A percentile compares a stretch with the other conserved stretches of the same genome.
phyloP scores from a whole-genome alignment of 345 rosid genomes.

The Ricinus communis region DNA sequence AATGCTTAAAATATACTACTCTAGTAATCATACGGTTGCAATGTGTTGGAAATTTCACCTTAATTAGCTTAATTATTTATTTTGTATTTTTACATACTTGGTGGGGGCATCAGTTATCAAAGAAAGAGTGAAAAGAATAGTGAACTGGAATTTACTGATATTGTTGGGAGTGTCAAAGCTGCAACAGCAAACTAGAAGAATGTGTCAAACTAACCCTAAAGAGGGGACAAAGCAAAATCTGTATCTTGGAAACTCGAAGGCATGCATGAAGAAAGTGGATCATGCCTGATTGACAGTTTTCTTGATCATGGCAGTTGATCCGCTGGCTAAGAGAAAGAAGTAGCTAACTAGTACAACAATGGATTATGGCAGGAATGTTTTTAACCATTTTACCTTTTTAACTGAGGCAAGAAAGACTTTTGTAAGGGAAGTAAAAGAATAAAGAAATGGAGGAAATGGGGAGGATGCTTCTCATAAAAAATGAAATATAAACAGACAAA shows the following conservation, averaged over 20 bases:
- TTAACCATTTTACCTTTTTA: not conserved
- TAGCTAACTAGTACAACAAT: not conserved
- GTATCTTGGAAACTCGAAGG: constrained; percentile 8
- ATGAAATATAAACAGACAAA: not conserved
- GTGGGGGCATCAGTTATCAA: not conserved
- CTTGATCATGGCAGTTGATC: no score
- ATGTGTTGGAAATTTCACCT: no score
- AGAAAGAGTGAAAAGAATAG: not conserved
- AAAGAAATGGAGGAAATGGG: constrained; percentile 4
- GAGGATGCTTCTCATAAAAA: constrained; percentile 5
- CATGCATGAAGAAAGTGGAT: not conserved
- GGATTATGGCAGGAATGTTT: not conserved
- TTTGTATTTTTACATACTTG: not conserved
- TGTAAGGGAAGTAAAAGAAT: not conserved
- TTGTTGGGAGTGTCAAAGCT: not conserved
- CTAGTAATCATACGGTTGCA: no score
- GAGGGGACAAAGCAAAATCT: constrained; percentile 31
- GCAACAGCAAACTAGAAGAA: constrained; percentile 40
- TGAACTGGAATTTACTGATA: not conserved
- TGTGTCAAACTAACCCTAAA: constrained; percentile 30
- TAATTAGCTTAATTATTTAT: not conserved
- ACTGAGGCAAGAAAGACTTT: not conserved
- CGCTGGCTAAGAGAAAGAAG: no score
- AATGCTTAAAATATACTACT: no score
- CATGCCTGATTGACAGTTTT: no score